Evolutionary conservation across 805 yeast genomes (phyloP).

Genomic region (Candida mattraensis): DNA sequence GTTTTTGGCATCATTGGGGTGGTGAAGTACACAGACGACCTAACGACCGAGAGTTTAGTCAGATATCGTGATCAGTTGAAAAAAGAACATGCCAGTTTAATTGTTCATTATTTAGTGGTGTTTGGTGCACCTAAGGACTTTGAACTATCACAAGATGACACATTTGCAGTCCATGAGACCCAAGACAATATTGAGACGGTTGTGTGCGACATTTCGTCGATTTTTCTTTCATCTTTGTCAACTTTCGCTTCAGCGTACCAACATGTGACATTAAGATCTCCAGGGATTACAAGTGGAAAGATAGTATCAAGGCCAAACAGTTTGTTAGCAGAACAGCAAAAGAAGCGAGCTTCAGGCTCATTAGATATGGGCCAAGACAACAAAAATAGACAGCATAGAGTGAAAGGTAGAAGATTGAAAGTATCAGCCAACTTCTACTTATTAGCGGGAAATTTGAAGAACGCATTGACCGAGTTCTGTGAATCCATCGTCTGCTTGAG

Average conservation of each 20-base stretch:
- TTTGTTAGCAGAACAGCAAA: constrained; percentile 22
- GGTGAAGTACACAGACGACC: constrained; percentile 32
- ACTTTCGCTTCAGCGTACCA: constrained; percentile 70
- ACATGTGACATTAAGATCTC: constrained; percentile 81
- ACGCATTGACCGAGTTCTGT: constrained; percentile 70
- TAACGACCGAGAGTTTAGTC: constrained; percentile 26
- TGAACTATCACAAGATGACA: constrained; percentile 7
- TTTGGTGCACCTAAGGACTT: constrained; percentile 46
- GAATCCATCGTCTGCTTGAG: constrained; percentile 66
- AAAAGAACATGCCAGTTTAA: constrained; percentile 48
- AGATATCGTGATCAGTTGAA: constrained; percentile 41
- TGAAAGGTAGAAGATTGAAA: constrained; percentile 73
- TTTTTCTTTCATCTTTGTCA: constrained; percentile 63
- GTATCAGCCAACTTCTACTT: constrained; percentile 74
- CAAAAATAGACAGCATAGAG: constrained; percentile 40
- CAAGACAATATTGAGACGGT: constrained; percentile 51
- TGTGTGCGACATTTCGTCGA: constrained; percentile 69
- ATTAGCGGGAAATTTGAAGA: constrained; percentile 73
- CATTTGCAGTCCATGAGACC: constrained; percentile 20
- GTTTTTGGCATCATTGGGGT: constrained; percentile 59
- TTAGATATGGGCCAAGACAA: constrained; percentile 35
- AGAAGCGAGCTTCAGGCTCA: constrained; percentile 29
- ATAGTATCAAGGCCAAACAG: constrained; percentile 8
- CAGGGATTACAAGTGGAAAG: constrained; percentile 47
- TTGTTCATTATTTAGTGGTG: constrained; percentile 53